Percentiles rank a stretch among this genome's conserved stretches.
Evolutionary conservation across 495 filamentous ascomycete species (phyloP).

Genomic region (Hypomontagnella submonticulosa): DNA sequence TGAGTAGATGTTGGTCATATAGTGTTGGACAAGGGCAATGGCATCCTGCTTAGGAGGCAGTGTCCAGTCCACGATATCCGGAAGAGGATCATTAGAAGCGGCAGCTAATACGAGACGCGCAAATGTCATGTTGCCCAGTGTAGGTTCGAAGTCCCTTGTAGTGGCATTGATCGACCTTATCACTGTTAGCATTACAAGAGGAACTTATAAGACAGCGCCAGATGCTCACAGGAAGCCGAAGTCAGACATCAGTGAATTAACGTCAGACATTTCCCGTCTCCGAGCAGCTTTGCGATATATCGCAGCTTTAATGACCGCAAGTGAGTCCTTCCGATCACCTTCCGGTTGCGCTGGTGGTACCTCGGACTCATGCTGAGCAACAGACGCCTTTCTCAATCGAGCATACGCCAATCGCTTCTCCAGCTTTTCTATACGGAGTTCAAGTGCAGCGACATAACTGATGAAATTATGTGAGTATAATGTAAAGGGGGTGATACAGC

Average conservation of each 20-base stretch:
- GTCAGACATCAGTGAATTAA: constrained; percentile 82
- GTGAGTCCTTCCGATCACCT: constrained; percentile 65
- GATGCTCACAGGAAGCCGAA: constrained; percentile 78
- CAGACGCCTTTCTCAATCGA: constrained; percentile 65
- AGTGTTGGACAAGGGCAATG: constrained; percentile 77
- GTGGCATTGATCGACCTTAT: constrained; percentile 88
- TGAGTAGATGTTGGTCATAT: constrained; percentile 80
- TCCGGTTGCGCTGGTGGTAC: constrained; percentile 50
- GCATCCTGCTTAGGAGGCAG: constrained; percentile 75
- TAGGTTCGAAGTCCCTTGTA: constrained; percentile 89
- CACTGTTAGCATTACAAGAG: constrained; percentile 14
- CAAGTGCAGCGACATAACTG: constrained; percentile 91
- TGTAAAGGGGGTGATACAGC: not conserved
- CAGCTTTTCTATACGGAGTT: constrained; percentile 86
- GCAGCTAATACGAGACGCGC: constrained; percentile 82
- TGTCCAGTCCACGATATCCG: constrained; percentile 62
- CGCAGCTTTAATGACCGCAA: constrained; percentile 67
- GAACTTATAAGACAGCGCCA: constrained; percentile 5
- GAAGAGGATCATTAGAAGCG: constrained; percentile 72
- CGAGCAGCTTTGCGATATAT: constrained; percentile 68
- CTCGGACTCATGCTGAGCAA: constrained; percentile 60
- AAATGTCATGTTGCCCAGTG: constrained; percentile 85
- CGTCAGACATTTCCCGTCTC: constrained; percentile 75
- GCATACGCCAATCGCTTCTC: constrained; percentile 76
- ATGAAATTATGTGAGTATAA: constrained; percentile 23